Percentiles rank a stretch among this genome's conserved stretches.
Conservation (phyloP, 164 flowering plant genomes). For the Magnolia kwangsiensis region DNA sequence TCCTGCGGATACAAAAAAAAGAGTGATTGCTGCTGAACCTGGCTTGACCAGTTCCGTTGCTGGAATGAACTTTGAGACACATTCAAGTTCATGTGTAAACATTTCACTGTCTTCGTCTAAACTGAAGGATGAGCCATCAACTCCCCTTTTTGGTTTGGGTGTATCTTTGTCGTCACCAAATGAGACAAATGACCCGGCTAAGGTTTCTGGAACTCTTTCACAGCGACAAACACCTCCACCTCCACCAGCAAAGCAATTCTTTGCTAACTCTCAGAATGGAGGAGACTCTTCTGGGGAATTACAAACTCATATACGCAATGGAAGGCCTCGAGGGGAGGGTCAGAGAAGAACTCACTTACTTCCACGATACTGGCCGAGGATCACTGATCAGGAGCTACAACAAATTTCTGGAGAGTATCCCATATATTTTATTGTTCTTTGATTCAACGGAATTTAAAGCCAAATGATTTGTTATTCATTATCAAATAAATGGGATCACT, state of each 20-base stretch:
- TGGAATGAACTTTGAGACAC: constrained; percentile 41
- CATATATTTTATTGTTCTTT: constrained; percentile 5
- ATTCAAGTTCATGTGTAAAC: constrained; percentile 30
- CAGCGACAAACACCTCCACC: constrained; percentile 35
- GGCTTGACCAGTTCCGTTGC: constrained; percentile 19
- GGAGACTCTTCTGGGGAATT: constrained; percentile 44
- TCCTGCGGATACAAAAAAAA: constrained; percentile 17
- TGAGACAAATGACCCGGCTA: constrained; percentile 36
- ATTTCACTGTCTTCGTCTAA: constrained; percentile 28
- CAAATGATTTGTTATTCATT: neutral
- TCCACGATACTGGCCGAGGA: constrained; percentile 79
- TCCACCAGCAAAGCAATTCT: constrained; percentile 32
- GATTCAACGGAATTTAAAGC: neutral
- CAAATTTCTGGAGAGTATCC: constrained; percentile 89
- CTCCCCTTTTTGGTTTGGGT: constrained; percentile 33
- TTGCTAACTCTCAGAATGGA: constrained; percentile 33
- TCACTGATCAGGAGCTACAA: constrained; percentile 73
- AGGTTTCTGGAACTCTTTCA: constrained; percentile 33
- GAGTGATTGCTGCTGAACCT: constrained; percentile 18
- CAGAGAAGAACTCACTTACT: constrained; percentile 60
- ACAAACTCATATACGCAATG: constrained; percentile 38
- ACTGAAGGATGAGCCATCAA: constrained; percentile 43
- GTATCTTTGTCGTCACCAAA: constrained; percentile 33
- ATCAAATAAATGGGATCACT: neutral
- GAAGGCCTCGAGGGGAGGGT: constrained; percentile 55